Percentiles rank a stretch among this genome's conserved stretches.
Evolutionary conservation across 2,329 filamentous ascomycete species (phyloP).

Genomic region (Diplodia intermedia): DNA sequence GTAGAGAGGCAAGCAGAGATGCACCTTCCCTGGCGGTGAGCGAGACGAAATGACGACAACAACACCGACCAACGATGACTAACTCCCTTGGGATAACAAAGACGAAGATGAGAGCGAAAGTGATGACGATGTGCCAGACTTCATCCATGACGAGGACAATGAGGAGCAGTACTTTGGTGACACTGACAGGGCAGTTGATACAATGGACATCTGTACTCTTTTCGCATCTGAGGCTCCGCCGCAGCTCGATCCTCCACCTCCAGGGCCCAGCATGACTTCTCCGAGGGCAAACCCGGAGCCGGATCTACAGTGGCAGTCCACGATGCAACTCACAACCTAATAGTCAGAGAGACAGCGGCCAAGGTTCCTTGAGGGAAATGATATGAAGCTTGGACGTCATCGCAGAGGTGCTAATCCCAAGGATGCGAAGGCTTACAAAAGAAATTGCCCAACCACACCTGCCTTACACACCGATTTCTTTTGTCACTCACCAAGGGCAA

Average conservation of each 20-base stretch:
- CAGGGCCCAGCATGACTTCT: not conserved
- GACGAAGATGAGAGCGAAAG: not conserved
- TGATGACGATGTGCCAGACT: not conserved
- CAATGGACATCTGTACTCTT: not conserved
- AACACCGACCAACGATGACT: not conserved
- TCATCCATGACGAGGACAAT: not conserved
- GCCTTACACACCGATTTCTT: too few relatives aligned
- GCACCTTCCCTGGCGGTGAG: too few relatives aligned
- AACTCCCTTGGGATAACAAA: too few relatives aligned
- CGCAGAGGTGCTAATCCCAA: not conserved
- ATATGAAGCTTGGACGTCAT: not conserved
- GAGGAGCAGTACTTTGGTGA: not conserved
- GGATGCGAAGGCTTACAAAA: not conserved
- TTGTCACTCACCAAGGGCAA: not conserved
- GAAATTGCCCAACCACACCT: too few relatives aligned
- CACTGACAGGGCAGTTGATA: conserved; percentile 1
- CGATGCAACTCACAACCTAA: not conserved
- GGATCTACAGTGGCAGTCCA: not conserved
- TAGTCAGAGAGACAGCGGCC: not conserved
- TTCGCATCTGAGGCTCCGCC: not conserved
- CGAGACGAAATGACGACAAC: too few relatives aligned
- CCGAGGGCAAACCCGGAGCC: not conserved
- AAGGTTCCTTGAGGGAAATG: not conserved
- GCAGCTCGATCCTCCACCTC: not conserved
- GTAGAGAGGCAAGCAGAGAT: too few relatives aligned